Evolutionary conservation across 202 grass and related monocot genomes (phyloP).

Genomic region (Hordeum pubiflorum): DNA sequence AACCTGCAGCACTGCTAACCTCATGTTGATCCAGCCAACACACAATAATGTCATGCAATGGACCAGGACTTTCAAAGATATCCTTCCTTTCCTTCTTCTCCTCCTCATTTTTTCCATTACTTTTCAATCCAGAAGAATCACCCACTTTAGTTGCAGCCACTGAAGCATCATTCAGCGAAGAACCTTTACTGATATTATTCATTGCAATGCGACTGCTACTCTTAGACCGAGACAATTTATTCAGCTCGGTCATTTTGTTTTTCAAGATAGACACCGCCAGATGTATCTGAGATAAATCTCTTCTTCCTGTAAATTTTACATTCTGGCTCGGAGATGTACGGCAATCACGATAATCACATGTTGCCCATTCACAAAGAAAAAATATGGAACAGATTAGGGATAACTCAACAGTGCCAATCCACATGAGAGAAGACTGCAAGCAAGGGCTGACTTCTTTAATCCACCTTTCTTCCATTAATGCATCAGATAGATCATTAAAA

Average conservation of each 20-base stretch:
- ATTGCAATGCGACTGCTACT: constrained; percentile 40
- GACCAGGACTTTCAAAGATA: constrained; percentile 86
- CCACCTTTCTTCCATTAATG: constrained; percentile 86
- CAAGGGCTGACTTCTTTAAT: constrained; percentile 91
- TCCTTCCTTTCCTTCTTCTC: constrained; percentile 62
- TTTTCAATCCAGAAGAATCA: constrained; percentile 37
- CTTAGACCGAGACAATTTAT: constrained; percentile 48
- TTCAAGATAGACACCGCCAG: constrained; percentile 81
- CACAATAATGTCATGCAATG: constrained; percentile 89
- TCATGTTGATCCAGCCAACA: constrained; percentile 99
- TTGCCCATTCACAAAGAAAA: constrained; percentile 99
- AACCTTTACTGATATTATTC: constrained; percentile 41
- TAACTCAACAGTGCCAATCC: constrained; percentile 80
- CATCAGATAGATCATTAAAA: constrained; percentile 93
- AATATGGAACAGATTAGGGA: constrained; percentile 94
- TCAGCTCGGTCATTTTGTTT: constrained; percentile 84
- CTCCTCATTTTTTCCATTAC: constrained; percentile 29
- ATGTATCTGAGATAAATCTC: constrained; percentile 88
- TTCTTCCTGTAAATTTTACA: constrained; percentile 78
- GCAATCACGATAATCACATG: constrained; percentile 94
- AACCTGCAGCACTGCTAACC: constrained; percentile 62
- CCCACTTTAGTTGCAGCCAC: constrained; percentile 21
- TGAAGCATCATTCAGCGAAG: constrained; percentile 41
- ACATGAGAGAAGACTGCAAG: constrained; percentile 91
- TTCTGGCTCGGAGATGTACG: constrained; percentile 44